Evolutionary conservation across 2,329 filamentous ascomycete genomes (phyloP), one percentile per base, ranked within the genome.

Genomic region (Phialophora chinensis): DNA sequence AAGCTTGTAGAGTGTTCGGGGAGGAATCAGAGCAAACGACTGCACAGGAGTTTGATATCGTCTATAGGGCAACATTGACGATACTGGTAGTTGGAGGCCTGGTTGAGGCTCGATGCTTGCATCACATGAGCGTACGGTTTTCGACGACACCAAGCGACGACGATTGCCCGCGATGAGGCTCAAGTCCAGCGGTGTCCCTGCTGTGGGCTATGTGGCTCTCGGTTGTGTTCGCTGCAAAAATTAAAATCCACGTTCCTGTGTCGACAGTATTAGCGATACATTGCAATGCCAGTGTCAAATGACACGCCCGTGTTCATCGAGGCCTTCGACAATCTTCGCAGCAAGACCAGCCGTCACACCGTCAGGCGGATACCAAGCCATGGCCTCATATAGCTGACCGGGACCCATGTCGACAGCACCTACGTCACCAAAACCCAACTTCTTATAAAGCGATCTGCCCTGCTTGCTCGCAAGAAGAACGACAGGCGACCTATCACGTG

Each of bases 361-460:
- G 17, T 55, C 25, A 14, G 31, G 8, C 12, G 69, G 67, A 27
- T 69, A 63, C 67, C 67, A 68, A 27, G 56, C 60, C 69, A 71
- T 69, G 27, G 64, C 69, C 17, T 61, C 31, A 55, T 50, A 23
- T 23, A 52, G 8, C n/a, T 63, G 42, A 27, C 38, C 50, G 17
- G 35, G 42, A n/a, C 35, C 58, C 38, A 62, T 61, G 11, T 71
- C 55, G 31, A 66, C 52, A 29, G 47, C 56, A 7, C 66, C 66
- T n/a, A 68, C 17, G 31, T 75, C 74, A 17, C 60, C 31, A 47
- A 76, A 77, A 2, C 75, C 76, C 66, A 72, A 69, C 55, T 73
- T 74, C 38, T 56, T 61, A 57, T 77, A 77, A 7, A 77, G 56
- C 8, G 60, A 64, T 42, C 72, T 65, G 5, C 74, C 75, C 58